Conservation (phyloP, 2,329 filamentous ascomycete genomes). For the Aspergillus melleus region DNA sequence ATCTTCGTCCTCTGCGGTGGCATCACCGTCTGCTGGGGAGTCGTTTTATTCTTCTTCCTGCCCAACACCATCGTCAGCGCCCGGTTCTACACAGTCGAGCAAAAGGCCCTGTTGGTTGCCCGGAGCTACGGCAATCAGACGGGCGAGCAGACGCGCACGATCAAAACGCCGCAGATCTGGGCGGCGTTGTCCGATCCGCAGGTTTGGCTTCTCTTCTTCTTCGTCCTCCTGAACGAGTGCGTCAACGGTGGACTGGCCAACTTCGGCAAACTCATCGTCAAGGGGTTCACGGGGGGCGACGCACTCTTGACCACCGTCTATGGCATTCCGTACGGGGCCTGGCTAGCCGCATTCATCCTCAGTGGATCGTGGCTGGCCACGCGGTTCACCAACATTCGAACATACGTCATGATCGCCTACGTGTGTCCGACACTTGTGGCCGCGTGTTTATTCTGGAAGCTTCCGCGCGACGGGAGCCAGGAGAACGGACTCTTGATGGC, state of each 20-base stretch:
- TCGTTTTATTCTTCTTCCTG: conserved; percentile 44
- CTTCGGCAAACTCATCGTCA: conserved; percentile 57
- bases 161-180: conserved; percentile 51
- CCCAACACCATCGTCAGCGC: conserved; percentile 46
- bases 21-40: conserved; percentile 44
- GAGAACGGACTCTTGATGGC: conserved; percentile 48
- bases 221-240: conserved; percentile 53
- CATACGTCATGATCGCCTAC: conserved; percentile 54
- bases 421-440: conserved; percentile 55
- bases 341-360: conserved; percentile 54
- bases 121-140: conserved; percentile 27
- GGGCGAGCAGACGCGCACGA: conserved; percentile 49
- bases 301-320: conserved; percentile 51
- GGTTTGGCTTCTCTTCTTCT: conserved; percentile 48
- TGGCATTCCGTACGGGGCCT: conserved; percentile 57
- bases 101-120: conserved; percentile 47
- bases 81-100: conserved; percentile 44
- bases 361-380: conserved; percentile 55
- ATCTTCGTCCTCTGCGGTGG: conserved; percentile 7
- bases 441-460: conserved; percentile 52
- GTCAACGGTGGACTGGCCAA: conserved; percentile 56
- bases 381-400: conserved; percentile 52
- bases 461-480: conserved; percentile 44
- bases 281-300: conserved; percentile 43
- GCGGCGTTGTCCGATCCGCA: conserved; percentile 50